These are phyloP conservation scores for Dioszegia aurantiaca DNA, from an alignment of 768 basidiomycete genomes.

Conservation along the genomic window DNA sequence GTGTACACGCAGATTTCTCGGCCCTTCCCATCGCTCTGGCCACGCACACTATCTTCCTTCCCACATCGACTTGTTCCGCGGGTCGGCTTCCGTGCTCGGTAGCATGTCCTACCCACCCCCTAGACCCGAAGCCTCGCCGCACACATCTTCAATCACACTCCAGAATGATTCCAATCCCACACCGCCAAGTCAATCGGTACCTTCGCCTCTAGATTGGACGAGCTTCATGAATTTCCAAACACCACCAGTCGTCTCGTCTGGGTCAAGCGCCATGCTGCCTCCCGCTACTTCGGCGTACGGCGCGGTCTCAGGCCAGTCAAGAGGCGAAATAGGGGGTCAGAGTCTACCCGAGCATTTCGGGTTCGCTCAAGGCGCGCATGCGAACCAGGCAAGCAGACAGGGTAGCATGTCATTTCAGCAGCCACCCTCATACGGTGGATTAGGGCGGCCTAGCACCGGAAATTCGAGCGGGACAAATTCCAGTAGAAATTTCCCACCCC, in stretches of 20 bases:
- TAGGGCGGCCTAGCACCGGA: neutral
- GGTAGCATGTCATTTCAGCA: constrained; percentile 22
- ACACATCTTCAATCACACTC: neutral
- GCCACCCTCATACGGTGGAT: constrained; percentile 8
- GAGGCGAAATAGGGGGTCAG: too few relatives aligned
- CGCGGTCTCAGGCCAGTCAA: too few relatives aligned
- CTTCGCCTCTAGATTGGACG: constrained; percentile 42
- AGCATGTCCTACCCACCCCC: constrained; percentile 5
- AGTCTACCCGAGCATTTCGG: constrained; percentile 1
- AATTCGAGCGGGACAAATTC: neutral
- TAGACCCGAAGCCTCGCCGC: neutral
- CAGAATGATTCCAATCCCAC: constrained; percentile 1
- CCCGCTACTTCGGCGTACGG: neutral
- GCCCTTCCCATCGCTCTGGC: too few relatives aligned
- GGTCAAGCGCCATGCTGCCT: constrained; percentile 10
- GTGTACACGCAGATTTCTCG: too few relatives aligned
- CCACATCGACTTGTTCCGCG: too few relatives aligned
- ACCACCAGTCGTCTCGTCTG: constrained; percentile 26
- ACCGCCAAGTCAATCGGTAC: neutral
- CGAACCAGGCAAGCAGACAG: constrained; percentile 14
- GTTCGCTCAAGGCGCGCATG: constrained; percentile 42
- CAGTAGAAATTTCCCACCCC: neutral
- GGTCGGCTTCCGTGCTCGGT: neutral
- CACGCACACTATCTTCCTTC: too few relatives aligned
- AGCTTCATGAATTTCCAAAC: constrained; percentile 43